Evolutionary conservation across 345 rosid species (phyloP), one percentile per base, ranked within the genome.

Genomic region (Punica granatum): DNA sequence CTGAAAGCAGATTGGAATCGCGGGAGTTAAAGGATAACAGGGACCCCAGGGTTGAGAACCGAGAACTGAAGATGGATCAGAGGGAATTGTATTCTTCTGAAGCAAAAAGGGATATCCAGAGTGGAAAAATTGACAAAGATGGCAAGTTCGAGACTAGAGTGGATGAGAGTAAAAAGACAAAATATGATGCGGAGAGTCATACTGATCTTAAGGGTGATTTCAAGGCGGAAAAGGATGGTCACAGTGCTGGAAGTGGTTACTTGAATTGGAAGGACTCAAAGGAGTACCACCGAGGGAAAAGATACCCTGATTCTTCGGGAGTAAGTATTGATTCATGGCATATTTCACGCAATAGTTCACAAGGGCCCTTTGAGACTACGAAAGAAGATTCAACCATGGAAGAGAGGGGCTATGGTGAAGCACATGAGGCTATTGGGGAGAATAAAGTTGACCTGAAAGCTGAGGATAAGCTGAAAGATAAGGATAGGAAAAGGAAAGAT

Each of bases 401-500:
- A 71, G 94, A 88, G 66, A 84, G 81, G 75, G 85, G 76, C 14
- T 74, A 71, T 68, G 65, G 70, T 6, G 90, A 95, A 77, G 74
- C 81, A 60, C 86, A 84, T 41, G 95, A 91, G 81, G 83, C 92
- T 1, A 84, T 82, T 51, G 99, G 93, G n/a, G 99, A 92, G 76
- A 90, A 90, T 73, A 92, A 84, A 80, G 74, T 85, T 76, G 98
- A 89, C 74, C 65, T 70, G 11, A 94, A 88, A 80, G 78, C 77
- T n/a, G 99, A 94, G 28, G 99, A 95, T 72, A 84, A 85, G 68
- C 84, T 81, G 76, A 95, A 90, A 73, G 99, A 91, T 41, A 94
- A 89, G 77, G 99, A 94, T 53, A 89, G 85, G 77, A 94, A 89
- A 75, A 79, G 93, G 77, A 94, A 91, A 79, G 99, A 94, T 59